phyloP scores from a whole-genome alignment of 768 basidiomycete species.

The Naganishia vaughanmartiniae region DNA sequence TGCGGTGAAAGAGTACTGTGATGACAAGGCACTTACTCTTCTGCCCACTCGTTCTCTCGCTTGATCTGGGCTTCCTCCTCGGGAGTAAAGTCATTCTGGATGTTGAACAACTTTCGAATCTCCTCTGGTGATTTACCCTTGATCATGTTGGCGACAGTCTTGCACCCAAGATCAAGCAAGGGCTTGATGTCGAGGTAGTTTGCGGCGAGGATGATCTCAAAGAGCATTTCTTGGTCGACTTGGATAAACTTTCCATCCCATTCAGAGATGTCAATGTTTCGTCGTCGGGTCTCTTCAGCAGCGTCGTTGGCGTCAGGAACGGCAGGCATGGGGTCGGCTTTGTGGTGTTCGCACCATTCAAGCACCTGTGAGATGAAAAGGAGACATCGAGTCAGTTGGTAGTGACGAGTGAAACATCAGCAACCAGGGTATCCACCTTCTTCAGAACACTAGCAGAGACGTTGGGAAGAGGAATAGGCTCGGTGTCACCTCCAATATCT shows the following conservation, averaged over 20 bases:
- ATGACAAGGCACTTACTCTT: slow-evolving; percentile 45
- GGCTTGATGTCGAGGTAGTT: slow-evolving; percentile 99
- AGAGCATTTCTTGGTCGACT: slow-evolving; percentile 99
- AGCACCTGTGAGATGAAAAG: slow-evolving; percentile 66
- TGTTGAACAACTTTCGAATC: slow-evolving; percentile 97
- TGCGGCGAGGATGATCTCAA: slow-evolving; percentile 98
- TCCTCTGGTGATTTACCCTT: slow-evolving; percentile 99
- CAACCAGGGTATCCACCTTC: slow-evolving; percentile 20
- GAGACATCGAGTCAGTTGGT: slow-evolving; percentile 41
- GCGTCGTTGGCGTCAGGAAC: slow-evolving; percentile 52
- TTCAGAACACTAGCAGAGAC: slow-evolving; percentile 46
- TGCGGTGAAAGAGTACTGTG: background rate
- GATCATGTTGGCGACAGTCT: slow-evolving; percentile 99
- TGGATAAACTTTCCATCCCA: slow-evolving; percentile 87
- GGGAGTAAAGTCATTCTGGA: slow-evolving; percentile 80
- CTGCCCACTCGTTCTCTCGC: slow-evolving; percentile 81
- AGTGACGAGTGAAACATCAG: slow-evolving; percentile 30
- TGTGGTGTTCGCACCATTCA: slow-evolving; percentile 99
- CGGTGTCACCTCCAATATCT: slow-evolving; percentile 94
- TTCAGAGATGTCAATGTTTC: slow-evolving; percentile 96
- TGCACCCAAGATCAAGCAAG: slow-evolving; percentile 93
- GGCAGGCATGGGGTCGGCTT: slow-evolving; percentile 89
- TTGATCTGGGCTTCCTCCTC: slow-evolving; percentile 99
- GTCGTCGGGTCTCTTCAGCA: slow-evolving; percentile 91
- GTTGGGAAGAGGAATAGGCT: slow-evolving; percentile 86